A percentile compares a stretch with the other conserved stretches of the same genome.
Evolutionary conservation across 371 early-diverging fungal genomes (phyloP).

Genomic region (Saksenaea vasiformis): DNA sequence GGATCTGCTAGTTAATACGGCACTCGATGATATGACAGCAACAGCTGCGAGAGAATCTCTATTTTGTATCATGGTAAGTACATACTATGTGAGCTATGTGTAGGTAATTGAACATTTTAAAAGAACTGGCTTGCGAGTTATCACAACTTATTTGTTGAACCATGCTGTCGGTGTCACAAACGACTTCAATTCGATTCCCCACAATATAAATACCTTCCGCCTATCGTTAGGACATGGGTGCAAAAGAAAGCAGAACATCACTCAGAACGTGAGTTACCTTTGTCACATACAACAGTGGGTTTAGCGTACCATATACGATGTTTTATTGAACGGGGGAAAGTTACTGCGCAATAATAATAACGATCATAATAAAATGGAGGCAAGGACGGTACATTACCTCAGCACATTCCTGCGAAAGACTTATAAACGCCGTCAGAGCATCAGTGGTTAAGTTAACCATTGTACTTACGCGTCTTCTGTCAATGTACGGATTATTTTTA

Average conservation of each 20-base stretch:
- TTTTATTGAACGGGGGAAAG: constrained; percentile 26
- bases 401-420: too few relatives aligned
- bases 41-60: constrained; percentile 37
- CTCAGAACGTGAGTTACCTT: constrained; percentile 10
- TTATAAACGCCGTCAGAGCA: too few relatives aligned
- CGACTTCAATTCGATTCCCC: constrained; percentile 47
- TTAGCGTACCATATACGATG: constrained; percentile 43
- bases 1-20: constrained; percentile 31
- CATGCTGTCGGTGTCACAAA: constrained; percentile 47
- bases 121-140: constrained; percentile 49
- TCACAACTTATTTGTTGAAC: constrained; percentile 35
- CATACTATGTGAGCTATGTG: not conserved
- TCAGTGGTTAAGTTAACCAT: too few relatives aligned
- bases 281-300: constrained; percentile 14
- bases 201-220: constrained; percentile 44
- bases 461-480: too few relatives aligned
- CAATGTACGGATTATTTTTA: too few relatives aligned
- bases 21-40: constrained; percentile 40
- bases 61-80: constrained; percentile 31
- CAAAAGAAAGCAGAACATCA: constrained; percentile 17
- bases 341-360: constrained; percentile 8
- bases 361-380: constrained; percentile 1
- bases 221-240: constrained; percentile 48
- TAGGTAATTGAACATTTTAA: not conserved
- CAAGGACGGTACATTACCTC: too few relatives aligned